Conservation (phyloP, 2,329 filamentous ascomycete genomes). For the Ophiocordyceps robertsii region DNA sequence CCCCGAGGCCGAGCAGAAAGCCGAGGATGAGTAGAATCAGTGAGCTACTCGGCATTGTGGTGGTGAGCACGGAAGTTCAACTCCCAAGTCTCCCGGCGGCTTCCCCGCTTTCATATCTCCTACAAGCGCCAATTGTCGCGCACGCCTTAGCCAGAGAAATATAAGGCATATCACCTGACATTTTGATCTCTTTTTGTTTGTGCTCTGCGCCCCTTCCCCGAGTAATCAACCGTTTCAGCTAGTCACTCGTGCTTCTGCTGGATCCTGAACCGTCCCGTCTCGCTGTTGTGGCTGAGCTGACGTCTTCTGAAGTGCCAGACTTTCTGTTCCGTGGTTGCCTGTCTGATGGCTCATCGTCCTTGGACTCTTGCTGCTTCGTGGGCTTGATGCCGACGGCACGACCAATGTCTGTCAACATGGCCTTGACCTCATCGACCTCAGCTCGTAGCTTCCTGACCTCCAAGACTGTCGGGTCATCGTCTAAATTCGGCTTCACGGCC, state of each 20-base stretch:
- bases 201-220: too few species aligned
- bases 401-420: conserved; percentile 24
- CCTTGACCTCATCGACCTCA: conserved; percentile 45
- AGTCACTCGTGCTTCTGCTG: neutral
- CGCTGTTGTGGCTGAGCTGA: too few species aligned
- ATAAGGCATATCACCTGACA: too few species aligned
- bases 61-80: too few species aligned
- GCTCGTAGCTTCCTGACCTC: conserved; percentile 48
- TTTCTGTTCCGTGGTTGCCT: conserved; percentile 1
- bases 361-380: neutral
- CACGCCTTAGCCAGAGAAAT: too few species aligned
- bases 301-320: neutral
- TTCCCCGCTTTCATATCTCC: too few species aligned
- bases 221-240: neutral
- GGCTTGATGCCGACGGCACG: conserved; percentile 8
- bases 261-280: neutral
- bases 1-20: conserved; percentile 1
- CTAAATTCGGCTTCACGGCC: conserved; percentile 66
- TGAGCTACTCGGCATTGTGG: neutral
- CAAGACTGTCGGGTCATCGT: conserved; percentile 60
- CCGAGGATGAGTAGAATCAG: neutral
- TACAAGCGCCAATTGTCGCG: too few species aligned
- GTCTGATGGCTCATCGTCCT: neutral
- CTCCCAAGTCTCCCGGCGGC: too few species aligned
- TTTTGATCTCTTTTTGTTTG: too few species aligned